phyloP scores from a whole-genome alignment of 768 basidiomycete species.

The Hypholoma fasciculare region DNA sequence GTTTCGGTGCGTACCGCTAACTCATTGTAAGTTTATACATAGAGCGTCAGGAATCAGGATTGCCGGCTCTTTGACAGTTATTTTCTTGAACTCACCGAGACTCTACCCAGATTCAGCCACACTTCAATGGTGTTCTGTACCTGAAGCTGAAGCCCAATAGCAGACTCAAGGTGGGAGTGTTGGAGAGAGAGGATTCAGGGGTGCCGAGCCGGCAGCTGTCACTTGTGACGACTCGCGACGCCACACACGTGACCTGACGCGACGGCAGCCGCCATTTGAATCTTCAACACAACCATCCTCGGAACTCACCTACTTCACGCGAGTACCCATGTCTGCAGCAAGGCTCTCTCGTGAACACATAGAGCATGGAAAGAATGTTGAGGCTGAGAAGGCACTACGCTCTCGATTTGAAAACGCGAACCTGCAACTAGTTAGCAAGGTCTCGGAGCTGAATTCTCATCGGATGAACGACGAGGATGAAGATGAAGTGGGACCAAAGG shows the following conservation, averaged over 20 bases:
- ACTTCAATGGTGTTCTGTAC: background rate
- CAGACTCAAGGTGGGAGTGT: background rate
- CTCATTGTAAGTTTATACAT: too few species aligned
- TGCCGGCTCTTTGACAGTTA: too few species aligned
- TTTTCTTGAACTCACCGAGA: too few species aligned
- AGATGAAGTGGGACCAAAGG: slow-evolving; percentile 38
- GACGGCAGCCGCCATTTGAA: background rate
- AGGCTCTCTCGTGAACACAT: slow-evolving; percentile 23
- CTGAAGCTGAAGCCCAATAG: background rate
- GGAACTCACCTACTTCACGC: too few species aligned
- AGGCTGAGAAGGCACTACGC: slow-evolving; percentile 33
- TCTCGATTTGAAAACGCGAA: slow-evolving; percentile 33
- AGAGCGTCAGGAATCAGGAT: too few species aligned
- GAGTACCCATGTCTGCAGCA: slow-evolving; percentile 11
- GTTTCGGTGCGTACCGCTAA: too few species aligned
- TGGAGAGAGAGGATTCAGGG: background rate
- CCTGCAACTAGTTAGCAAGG: slow-evolving; percentile 37
- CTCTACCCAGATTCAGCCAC: too few species aligned
- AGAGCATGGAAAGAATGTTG: slow-evolving; percentile 35
- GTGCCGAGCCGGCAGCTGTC: background rate
- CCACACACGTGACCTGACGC: background rate
- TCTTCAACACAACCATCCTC: background rate
- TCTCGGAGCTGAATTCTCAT: slow-evolving; percentile 34
- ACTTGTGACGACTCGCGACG: background rate
- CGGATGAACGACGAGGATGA: slow-evolving; percentile 35